A percentile compares a stretch with the other conserved stretches of the same genome.
phyloP scores from a whole-genome alignment of 257 asterid genomes.

The Penstemon barbatus region DNA sequence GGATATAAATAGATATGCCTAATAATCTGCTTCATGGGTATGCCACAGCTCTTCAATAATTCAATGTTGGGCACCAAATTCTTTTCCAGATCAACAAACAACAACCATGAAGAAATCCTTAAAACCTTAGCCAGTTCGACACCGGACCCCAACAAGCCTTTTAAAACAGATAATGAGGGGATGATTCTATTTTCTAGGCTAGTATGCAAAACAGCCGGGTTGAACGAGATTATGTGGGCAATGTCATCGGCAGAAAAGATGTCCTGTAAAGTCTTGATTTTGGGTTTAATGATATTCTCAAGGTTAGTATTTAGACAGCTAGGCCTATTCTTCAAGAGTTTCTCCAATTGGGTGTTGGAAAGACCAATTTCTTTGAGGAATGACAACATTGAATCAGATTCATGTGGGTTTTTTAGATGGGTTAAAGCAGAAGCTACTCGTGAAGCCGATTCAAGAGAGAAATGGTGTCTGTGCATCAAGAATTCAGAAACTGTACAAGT shows the following conservation, averaged over 20 bases:
- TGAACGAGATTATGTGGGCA: conserved; percentile 29
- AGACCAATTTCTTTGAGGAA: conserved; percentile 44
- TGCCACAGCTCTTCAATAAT: conserved; percentile 18
- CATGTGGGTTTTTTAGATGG: conserved; percentile 19
- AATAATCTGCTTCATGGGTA: too few relatives aligned
- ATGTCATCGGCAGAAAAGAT: conserved; percentile 32
- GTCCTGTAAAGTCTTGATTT: conserved; percentile 42
- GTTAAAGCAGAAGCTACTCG: conserved; percentile 27
- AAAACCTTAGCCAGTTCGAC: conserved; percentile 30
- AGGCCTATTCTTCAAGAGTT: conserved; percentile 24
- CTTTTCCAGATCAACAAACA: conserved; percentile 32
- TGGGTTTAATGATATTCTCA: conserved; percentile 41
- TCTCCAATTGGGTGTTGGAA: conserved; percentile 42
- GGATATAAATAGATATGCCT: conserved; percentile 1
- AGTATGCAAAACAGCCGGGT: conserved; percentile 30
- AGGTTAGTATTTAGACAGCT: conserved; percentile 14
- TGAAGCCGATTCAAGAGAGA: conserved; percentile 34
- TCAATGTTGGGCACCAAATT: conserved; percentile 39
- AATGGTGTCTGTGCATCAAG: conserved; percentile 21
- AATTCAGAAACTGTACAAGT: conserved; percentile 8
- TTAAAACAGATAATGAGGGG: conserved; percentile 30
- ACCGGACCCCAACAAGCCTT: conserved; percentile 34
- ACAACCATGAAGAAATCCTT: conserved; percentile 22
- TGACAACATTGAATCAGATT: conserved; percentile 30
- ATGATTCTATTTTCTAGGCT: conserved; percentile 19